Evolutionary conservation across 345 rosid species (phyloP).

Genomic region (Diplotaxis tenuifolia): DNA sequence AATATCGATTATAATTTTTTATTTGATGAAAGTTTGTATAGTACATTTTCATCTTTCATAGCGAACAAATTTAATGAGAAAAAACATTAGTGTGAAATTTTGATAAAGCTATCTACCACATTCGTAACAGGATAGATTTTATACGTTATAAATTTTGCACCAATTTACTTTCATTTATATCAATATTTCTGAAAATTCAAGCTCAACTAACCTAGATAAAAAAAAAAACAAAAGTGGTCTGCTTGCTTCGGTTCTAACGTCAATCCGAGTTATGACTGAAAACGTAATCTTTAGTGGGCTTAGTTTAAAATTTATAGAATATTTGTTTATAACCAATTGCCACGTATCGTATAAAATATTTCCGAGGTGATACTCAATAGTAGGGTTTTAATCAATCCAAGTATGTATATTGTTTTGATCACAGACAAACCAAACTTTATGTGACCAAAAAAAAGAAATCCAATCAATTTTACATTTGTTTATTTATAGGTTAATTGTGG

Average conservation of each 20-base stretch:
- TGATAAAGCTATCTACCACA: background rate
- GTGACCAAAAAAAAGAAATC: too few relatives aligned
- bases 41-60: too few relatives aligned
- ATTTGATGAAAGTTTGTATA: background rate
- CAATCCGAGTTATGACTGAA: background rate
- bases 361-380: background rate
- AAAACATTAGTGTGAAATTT: background rate
- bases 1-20: background rate
- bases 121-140: background rate
- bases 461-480: too few relatives aligned
- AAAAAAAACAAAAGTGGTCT: conserved; percentile 1
- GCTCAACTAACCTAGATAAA: background rate
- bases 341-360: background rate
- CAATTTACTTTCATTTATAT: background rate
- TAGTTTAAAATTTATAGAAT: too few relatives aligned
- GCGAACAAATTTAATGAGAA: background rate
- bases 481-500: background rate
- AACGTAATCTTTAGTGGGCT: conserved; percentile 6
- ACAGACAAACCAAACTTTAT: too few relatives aligned
- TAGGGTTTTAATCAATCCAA: conserved; percentile 15
- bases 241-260: conserved; percentile 19
- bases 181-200: background rate
- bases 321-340: background rate
- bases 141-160: background rate
- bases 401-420: background rate